Conservation (phyloP, 805 yeast species). For the Kodamaea nitidulidarum region DNA sequence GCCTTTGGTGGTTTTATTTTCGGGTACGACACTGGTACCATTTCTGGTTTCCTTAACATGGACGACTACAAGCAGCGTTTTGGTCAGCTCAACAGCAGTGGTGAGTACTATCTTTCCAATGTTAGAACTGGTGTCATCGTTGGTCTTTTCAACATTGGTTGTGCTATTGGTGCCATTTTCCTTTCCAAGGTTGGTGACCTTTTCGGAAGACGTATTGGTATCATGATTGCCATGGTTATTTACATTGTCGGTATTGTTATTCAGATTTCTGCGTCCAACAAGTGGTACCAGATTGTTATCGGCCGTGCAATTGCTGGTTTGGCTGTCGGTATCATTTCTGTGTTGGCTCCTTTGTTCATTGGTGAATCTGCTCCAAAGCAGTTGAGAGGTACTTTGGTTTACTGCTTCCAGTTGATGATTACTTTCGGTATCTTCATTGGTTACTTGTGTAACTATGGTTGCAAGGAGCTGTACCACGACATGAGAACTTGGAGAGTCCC, state of each 20-base stretch:
- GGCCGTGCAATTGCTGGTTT: slow-evolving; percentile 27
- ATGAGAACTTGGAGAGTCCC: slow-evolving; percentile 27
- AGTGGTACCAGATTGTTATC: slow-evolving; percentile 25
- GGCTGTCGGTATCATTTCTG: slow-evolving; percentile 26
- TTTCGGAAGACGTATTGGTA: slow-evolving; percentile 24
- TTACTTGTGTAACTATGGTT: slow-evolving; percentile 25
- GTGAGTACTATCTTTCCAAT: slow-evolving; percentile 20
- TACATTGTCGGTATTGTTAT: slow-evolving; percentile 25
- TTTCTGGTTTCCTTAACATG: slow-evolving; percentile 29
- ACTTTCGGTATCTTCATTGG: slow-evolving; percentile 29
- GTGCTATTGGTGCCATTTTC: slow-evolving; percentile 27
- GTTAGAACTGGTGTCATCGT: slow-evolving; percentile 25
- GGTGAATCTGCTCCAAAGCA: slow-evolving; percentile 26
- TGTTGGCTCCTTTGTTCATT: slow-evolving; percentile 25
- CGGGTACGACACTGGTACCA: slow-evolving; percentile 31
- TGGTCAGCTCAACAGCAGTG: slow-evolving; percentile 18
- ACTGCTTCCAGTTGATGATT: slow-evolving; percentile 27
- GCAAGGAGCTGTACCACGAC: slow-evolving; percentile 18
- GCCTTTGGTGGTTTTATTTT: slow-evolving; percentile 29
- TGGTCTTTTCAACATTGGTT: slow-evolving; percentile 27
- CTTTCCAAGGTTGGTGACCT: slow-evolving; percentile 23
- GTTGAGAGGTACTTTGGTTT: slow-evolving; percentile 28
- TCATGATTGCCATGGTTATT: slow-evolving; percentile 24
- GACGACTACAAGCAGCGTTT: slow-evolving; percentile 19
- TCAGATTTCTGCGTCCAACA: slow-evolving; percentile 20